Evolutionary conservation across 1,284 basidiomycete genomes (phyloP).

Genomic region (Jaminaea rosea): DNA sequence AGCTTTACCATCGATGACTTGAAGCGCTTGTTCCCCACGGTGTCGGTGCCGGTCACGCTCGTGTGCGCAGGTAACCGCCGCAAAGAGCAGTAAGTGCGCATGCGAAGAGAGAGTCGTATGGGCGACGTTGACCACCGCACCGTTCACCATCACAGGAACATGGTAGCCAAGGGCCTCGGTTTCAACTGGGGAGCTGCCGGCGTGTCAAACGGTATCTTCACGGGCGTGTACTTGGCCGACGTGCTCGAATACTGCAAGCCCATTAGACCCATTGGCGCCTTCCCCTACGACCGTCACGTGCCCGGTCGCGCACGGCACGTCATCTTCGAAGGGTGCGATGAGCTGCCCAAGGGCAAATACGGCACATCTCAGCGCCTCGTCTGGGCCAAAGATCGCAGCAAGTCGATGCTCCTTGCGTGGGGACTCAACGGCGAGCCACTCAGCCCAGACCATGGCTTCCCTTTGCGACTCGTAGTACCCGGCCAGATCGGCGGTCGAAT

Average conservation of each 20-base stretch:
- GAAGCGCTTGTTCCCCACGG: slow-evolving; percentile 52
- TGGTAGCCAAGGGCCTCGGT: slow-evolving; percentile 4
- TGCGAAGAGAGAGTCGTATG: too few relatives aligned
- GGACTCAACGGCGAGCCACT: slow-evolving; percentile 54
- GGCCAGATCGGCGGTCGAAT: slow-evolving; percentile 58
- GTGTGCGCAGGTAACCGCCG: slow-evolving; percentile 63
- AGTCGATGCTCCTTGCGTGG: slow-evolving; percentile 59
- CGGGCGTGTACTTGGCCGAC: slow-evolving; percentile 60
- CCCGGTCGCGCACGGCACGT: slow-evolving; percentile 53
- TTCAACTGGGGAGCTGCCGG: slow-evolving; percentile 56
- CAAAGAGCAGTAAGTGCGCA: slow-evolving; percentile 63
- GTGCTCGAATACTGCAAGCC: slow-evolving; percentile 54
- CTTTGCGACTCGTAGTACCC: slow-evolving; percentile 58
- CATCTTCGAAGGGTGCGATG: slow-evolving; percentile 60
- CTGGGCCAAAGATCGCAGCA: slow-evolving; percentile 53
- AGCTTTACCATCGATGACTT: slow-evolving; percentile 47
- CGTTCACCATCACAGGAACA: too few relatives aligned
- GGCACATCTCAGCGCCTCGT: slow-evolving; percentile 57
- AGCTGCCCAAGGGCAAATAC: slow-evolving; percentile 60
- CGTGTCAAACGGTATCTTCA: slow-evolving; percentile 60
- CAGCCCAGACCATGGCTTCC: slow-evolving; percentile 62
- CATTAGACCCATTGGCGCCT: slow-evolving; percentile 31
- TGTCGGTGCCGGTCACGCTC: slow-evolving; percentile 60
- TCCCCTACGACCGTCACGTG: slow-evolving; percentile 31
- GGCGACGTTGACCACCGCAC: too few relatives aligned